Evolutionary conservation across 1,284 basidiomycete species (phyloP), one percentile per base, ranked within the genome.

Genomic region (Mycosarcoma mackinlayi): DNA sequence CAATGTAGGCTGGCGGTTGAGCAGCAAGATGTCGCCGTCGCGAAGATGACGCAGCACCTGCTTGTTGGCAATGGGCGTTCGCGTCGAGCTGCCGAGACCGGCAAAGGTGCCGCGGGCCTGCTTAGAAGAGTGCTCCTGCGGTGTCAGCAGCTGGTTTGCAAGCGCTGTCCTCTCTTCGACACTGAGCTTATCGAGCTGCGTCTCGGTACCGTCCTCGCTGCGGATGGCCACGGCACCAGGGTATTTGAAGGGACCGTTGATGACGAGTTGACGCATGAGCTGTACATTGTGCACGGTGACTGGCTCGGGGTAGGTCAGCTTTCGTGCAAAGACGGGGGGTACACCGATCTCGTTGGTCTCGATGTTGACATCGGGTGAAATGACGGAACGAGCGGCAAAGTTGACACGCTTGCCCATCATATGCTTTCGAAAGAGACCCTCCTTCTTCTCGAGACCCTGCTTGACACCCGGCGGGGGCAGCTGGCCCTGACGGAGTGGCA

Each of bases 361-460:
- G 75, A 99, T 98, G 84, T 98, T 98, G 81, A 97, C 93, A 81
- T 99, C 96, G 10, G 96, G 96, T 28, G 96, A 98, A 73, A 99
- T 99, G 82, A 99, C 96, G 14, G 96, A 98, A 73, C 96, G 93
- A 30, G 96, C 96, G 38, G 96, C 94, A 83, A 96, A 97, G 84
- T 99, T 98, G 78, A 99, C 96, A 83, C 96, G 94, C 87, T 99
- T 99, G 37, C 96, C 96, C 96, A 99, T 99, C 96, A 99, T 98
- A 83, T 99, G 90, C 85, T 95, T 97, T 66, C 96, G 88, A 88
- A 99, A 99, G 48, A 99, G 84, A 57, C 96, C 96, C 77, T 98
- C 96, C 85, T 99, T 99, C 88, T 98, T 98, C 85, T 99, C 96
- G 73, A 99, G 85, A 13, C 91, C 88, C 84, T 99, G 96, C 86